Evolutionary conservation across 257 asterid genomes (phyloP).

Genomic region (Solanum acaule): DNA sequence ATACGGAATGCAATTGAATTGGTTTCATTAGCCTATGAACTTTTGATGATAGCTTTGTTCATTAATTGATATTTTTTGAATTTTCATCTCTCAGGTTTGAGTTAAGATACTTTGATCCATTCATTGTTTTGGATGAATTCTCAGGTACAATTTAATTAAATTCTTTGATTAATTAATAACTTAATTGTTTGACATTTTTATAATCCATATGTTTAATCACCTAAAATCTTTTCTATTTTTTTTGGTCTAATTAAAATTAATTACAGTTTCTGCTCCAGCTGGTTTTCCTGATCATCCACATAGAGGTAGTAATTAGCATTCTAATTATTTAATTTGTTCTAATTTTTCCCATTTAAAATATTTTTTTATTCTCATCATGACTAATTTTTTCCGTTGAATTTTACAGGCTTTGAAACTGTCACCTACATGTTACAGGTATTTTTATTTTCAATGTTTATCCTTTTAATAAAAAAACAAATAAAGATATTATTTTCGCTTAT

Average conservation of each 20-base stretch:
- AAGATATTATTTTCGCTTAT: neutral
- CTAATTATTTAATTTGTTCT: neutral
- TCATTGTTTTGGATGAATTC: conserved; percentile 78
- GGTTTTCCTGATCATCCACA: conserved; percentile 99
- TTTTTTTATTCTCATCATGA: neutral
- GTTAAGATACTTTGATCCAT: conserved; percentile 74
- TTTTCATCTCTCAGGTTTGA: conserved; percentile 42
- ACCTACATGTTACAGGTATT: conserved; percentile 85
- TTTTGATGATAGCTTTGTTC: too few species aligned
- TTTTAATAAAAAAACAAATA: neutral
- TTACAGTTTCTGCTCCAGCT: conserved; percentile 85
- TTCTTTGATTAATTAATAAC: neutral
- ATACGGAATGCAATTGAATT: too few species aligned
- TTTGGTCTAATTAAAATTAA: neutral
- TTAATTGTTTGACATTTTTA: neutral
- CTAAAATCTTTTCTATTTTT: neutral
- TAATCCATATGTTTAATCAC: neutral
- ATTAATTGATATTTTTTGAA: too few species aligned
- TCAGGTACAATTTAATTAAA: conserved; percentile 32
- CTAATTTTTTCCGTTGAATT: neutral
- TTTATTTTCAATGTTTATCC: neutral
- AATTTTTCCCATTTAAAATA: neutral
- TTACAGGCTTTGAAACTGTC: conserved; percentile 89
- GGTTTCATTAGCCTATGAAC: too few species aligned
- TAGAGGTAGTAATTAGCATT: conserved; percentile 41